phyloP scores from a whole-genome alignment of 108 stramenopile species.

The Phaeodactylum tricornutum region DNA sequence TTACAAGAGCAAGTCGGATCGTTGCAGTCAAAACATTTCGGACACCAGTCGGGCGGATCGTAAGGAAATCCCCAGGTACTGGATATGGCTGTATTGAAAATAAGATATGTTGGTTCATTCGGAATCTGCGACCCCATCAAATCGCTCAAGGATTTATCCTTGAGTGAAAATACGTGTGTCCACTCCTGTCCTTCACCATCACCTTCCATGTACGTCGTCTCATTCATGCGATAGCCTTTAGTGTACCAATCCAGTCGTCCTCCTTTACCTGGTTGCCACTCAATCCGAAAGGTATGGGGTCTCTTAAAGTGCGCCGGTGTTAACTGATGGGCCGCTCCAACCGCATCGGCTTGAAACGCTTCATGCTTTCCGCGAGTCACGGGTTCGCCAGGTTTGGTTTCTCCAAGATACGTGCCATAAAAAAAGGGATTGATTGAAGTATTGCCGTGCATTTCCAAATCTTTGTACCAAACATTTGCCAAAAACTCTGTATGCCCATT shows the following conservation, averaged over 20 bases:
- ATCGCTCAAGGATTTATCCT: slow-evolving; percentile 25
- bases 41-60: slow-evolving; percentile 59
- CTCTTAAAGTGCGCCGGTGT: slow-evolving; percentile 59
- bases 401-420: slow-evolving; percentile 82
- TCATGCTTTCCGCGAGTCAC: slow-evolving; percentile 64
- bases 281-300: slow-evolving; percentile 78
- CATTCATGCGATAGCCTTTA: slow-evolving; percentile 66
- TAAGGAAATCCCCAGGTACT: slow-evolving; percentile 86
- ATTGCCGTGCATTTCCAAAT: slow-evolving; percentile 64
- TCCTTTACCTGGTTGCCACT: slow-evolving; percentile 82
- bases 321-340: slow-evolving; percentile 82
- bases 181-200: slow-evolving; percentile 67
- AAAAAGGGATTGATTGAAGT: slow-evolving; percentile 83
- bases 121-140: slow-evolving; percentile 73
- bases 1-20: slow-evolving; percentile 88
- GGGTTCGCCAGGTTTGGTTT: slow-evolving; percentile 65
- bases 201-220: slow-evolving; percentile 90
- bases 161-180: slow-evolving; percentile 79
- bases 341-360: slow-evolving; percentile 91
- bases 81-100: slow-evolving; percentile 94
- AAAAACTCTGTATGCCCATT: slow-evolving; percentile 37
- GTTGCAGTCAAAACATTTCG: slow-evolving; percentile 77
- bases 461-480: slow-evolving; percentile 87
- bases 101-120: slow-evolving; percentile 85
- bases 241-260: slow-evolving; percentile 87